Evolutionary conservation across 2,329 filamentous ascomycete genomes (phyloP).

Genomic region (Cladosporium velox): DNA sequence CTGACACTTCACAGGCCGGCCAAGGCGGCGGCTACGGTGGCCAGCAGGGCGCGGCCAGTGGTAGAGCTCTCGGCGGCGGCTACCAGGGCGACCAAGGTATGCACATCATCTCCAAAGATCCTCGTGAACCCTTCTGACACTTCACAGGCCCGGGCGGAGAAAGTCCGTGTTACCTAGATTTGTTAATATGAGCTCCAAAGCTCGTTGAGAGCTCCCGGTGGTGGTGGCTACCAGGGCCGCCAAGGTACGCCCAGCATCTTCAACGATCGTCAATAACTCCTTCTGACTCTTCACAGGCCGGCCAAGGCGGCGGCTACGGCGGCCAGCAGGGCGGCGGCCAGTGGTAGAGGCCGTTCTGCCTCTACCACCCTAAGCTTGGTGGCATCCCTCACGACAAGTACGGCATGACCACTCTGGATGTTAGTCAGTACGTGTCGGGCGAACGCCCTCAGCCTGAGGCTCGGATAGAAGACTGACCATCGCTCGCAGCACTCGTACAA

Average conservation of each 20-base stretch:
- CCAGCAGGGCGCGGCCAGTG: no score
- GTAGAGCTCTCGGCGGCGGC: no score
- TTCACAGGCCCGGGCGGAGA: no score
- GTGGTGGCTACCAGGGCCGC: slow-evolving; percentile 24
- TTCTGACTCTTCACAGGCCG: slow-evolving; percentile 26
- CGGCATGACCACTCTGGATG: slow-evolving; percentile 96
- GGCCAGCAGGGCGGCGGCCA: slow-evolving; percentile 31
- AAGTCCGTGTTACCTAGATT: no score
- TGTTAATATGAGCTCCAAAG: no score
- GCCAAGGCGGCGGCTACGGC: slow-evolving; percentile 34
- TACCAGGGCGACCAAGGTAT: no score
- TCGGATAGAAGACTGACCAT: slow-evolving; percentile 13
- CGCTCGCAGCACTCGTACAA: slow-evolving; percentile 73
- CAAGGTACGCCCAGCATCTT: slow-evolving; percentile 19
- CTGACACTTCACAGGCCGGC: no score
- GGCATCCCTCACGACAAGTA: slow-evolving; percentile 96
- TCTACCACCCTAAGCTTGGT: slow-evolving; percentile 63
- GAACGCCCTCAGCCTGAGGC: neutral
- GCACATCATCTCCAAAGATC: no score
- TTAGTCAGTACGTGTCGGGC: slow-evolving; percentile 91
- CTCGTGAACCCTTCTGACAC: no score
- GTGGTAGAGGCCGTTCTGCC: slow-evolving; percentile 11
- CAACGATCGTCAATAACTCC: neutral
- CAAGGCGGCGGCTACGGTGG: no score
- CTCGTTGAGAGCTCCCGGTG: neutral